phyloP scores from a whole-genome alignment of 2,329 filamentous ascomycete species.

The Paracoccidioides lutzii region DNA sequence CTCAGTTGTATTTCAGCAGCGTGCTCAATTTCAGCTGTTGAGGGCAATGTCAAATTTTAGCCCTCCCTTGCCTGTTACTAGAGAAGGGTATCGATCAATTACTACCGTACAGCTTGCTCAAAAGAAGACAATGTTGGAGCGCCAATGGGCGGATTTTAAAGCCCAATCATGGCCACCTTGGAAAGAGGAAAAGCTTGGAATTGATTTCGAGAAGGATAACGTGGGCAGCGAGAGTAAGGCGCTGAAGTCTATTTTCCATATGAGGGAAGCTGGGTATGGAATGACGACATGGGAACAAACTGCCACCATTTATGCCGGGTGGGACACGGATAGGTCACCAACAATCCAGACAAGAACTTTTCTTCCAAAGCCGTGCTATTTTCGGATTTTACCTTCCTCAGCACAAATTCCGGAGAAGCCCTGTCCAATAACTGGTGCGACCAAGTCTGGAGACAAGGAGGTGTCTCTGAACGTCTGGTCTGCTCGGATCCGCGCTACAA shows the following conservation, averaged over 20 bases:
- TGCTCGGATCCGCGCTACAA: conserved; percentile 45
- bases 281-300: conserved; percentile 39
- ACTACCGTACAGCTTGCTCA: conserved; percentile 45
- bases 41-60: conserved; percentile 43
- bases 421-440: background rate
- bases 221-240: conserved; percentile 46
- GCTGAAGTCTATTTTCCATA: conserved; percentile 41
- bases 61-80: conserved; percentile 44
- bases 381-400: background rate
- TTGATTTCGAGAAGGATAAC: conserved; percentile 45
- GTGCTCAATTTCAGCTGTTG: conserved; percentile 45
- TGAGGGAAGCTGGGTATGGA: conserved; percentile 48
- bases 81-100: conserved; percentile 45
- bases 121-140: conserved; percentile 43
- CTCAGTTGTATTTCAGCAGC: conserved; percentile 38
- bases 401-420: background rate
- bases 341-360: conserved; percentile 47
- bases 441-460: conserved; percentile 4
- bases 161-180: conserved; percentile 52
- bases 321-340: conserved; percentile 50
- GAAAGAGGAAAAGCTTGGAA: conserved; percentile 48
- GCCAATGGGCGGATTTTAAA: conserved; percentile 46
- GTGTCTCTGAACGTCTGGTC: conserved; percentile 37
- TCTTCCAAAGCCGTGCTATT: conserved; percentile 15
- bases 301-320: conserved; percentile 45